Percentiles rank a stretch among this genome's conserved stretches.
Evolutionary conservation across 1,284 basidiomycete species (phyloP).

Genomic region (Trichosporon coremiiforme): DNA sequence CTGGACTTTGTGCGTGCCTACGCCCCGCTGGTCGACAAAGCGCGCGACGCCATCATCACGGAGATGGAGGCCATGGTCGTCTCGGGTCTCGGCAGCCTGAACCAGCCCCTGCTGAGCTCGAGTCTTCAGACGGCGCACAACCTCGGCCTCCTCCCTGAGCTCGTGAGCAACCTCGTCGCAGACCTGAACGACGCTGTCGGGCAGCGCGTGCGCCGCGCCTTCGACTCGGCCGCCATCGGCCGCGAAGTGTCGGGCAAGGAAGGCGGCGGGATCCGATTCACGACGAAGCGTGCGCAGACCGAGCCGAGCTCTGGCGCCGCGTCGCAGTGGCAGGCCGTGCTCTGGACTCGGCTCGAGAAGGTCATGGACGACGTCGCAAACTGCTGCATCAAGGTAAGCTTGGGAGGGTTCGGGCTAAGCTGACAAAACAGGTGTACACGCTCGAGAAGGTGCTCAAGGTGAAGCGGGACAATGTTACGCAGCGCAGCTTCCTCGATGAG

Average conservation of each 20-base stretch:
- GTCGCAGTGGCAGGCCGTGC: conserved; percentile 74
- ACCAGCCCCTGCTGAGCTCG: conserved; percentile 83
- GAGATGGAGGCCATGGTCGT: conserved; percentile 89
- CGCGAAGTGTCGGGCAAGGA: conserved; percentile 74
- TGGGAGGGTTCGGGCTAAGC: not conserved
- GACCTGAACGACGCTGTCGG: conserved; percentile 85
- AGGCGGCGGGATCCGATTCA: conserved; percentile 43
- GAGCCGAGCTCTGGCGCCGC: conserved; percentile 81
- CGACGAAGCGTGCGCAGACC: conserved; percentile 63
- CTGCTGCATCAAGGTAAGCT: conserved; percentile 79
- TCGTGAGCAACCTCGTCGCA: conserved; percentile 75
- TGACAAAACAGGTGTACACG: conserved; percentile 71
- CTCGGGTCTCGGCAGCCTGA: conserved; percentile 70
- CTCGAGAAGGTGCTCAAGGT: conserved; percentile 88
- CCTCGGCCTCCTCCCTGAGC: conserved; percentile 75
- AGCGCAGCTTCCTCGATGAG: conserved; percentile 82
- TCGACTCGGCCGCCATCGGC: conserved; percentile 82
- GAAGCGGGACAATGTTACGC: conserved; percentile 78
- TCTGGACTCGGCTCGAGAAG: conserved; percentile 80
- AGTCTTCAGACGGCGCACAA: conserved; percentile 95
- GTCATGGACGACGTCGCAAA: conserved; percentile 86
- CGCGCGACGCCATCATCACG: conserved; percentile 68
- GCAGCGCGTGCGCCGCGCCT: conserved; percentile 73
- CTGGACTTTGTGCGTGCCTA: conserved; percentile 71
- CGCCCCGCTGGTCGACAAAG: conserved; percentile 69